Percentiles rank a stretch among this genome's conserved stretches.
phyloP scores from a whole-genome alignment of 148 eudicot species.

The Heliamphora exappendiculata region DNA sequence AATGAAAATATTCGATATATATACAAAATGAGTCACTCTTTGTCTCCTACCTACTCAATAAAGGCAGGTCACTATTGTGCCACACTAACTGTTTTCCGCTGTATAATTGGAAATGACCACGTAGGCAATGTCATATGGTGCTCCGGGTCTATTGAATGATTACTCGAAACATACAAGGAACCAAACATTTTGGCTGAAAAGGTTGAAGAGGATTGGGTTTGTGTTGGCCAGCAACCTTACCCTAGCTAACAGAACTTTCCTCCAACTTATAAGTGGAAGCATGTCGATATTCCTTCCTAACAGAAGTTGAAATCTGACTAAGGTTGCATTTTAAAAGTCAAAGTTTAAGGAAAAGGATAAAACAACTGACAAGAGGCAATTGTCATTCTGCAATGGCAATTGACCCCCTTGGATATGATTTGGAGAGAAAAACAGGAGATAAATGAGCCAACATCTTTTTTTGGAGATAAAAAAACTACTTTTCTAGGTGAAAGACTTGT shows the following conservation, averaged over 20 bases:
- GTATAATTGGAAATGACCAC: no score
- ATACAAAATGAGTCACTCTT: no score
- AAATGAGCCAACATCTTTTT: background rate
- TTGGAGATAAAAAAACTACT: background rate
- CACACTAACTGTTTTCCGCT: no score
- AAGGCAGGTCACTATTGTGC: no score
- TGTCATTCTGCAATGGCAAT: background rate
- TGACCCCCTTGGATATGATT: background rate
- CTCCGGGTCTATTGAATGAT: no score
- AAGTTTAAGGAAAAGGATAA: background rate
- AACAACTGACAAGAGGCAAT: background rate
- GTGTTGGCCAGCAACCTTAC: background rate
- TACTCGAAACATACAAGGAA: background rate
- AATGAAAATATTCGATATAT: no score
- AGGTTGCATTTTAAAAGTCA: background rate
- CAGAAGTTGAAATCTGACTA: background rate
- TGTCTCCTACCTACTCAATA: no score
- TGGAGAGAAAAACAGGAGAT: background rate
- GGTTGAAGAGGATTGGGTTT: background rate
- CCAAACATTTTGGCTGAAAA: background rate
- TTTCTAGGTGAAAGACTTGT: background rate
- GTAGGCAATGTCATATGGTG: no score
- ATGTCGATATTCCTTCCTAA: background rate
- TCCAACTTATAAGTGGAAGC: background rate
- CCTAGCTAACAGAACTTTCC: background rate